Percentiles rank a stretch among this genome's conserved stretches.
These are phyloP conservation scores for Sporormia fimetaria DNA, from an alignment of 495 filamentous ascomycete genomes.

Conservation along the genomic window DNA sequence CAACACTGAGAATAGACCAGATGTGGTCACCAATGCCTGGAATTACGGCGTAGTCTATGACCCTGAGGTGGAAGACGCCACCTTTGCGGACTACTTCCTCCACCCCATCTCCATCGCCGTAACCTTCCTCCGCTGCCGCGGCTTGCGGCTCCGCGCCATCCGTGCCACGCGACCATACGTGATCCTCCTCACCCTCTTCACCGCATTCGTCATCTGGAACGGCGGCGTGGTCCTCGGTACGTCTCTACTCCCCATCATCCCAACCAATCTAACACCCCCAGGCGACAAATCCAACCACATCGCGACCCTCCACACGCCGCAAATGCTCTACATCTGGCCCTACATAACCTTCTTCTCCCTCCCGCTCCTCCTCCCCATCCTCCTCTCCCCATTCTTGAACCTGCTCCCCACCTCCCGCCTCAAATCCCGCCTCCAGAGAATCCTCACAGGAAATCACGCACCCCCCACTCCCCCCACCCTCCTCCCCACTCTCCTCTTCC, in stretches of 20 bases:
- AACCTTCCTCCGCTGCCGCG: too few species aligned
- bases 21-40: too few species aligned
- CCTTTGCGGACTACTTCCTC: too few species aligned
- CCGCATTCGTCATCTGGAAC: slow-evolving; percentile 71
- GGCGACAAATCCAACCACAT: slow-evolving; percentile 91
- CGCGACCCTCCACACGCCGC: slow-evolving; percentile 75
- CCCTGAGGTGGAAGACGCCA: background rate
- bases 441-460: slow-evolving; percentile 27
- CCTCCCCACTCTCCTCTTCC: slow-evolving; percentile 30
- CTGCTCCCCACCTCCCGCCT: slow-evolving; percentile 9
- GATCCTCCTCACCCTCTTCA: slow-evolving; percentile 55
- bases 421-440: slow-evolving; percentile 9
- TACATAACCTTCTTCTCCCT: slow-evolving; percentile 81
- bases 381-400: slow-evolving; percentile 22
- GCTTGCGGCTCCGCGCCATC: slow-evolving; percentile 38
- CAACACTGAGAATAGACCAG: background rate
- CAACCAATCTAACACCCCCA: slow-evolving; percentile 29
- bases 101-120: too few species aligned
- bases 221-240: slow-evolving; percentile 80
- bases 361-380: slow-evolving; percentile 53
- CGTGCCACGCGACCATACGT: slow-evolving; percentile 54
- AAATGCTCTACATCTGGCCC: slow-evolving; percentile 92
- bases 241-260: slow-evolving; percentile 2
- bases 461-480: slow-evolving; percentile 30
- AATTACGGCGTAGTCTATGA: background rate